These are phyloP conservation scores for Noccaea bulbosa DNA, from an alignment of 345 rosid genomes.

Conservation along the genomic window DNA sequence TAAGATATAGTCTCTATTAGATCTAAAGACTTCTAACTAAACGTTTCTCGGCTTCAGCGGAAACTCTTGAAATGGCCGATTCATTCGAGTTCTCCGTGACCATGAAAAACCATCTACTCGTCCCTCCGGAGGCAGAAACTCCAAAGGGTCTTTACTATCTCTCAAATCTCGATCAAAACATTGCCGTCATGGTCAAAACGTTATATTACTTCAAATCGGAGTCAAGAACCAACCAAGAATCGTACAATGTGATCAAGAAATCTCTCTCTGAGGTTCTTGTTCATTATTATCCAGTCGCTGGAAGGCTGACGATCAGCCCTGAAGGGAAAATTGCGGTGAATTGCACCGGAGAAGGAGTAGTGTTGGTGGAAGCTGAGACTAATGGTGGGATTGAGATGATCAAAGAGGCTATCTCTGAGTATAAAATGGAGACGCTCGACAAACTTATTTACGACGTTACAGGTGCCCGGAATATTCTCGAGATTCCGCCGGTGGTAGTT, in stretches of 20 bases:
- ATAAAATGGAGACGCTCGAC: constrained; percentile 63
- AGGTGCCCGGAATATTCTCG: constrained; percentile 66
- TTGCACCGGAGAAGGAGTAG: constrained; percentile 78
- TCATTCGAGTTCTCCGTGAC: constrained; percentile 48
- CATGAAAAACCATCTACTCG: constrained; percentile 49
- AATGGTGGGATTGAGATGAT: constrained; percentile 51
- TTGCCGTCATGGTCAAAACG: constrained; percentile 68
- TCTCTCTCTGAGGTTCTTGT: constrained; percentile 70
- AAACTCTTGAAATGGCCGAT: constrained; percentile 29
- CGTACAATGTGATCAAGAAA: constrained; percentile 57
- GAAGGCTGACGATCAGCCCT: constrained; percentile 64
- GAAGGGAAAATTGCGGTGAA: constrained; percentile 74
- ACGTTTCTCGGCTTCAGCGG: background rate
- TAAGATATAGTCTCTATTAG: background rate
- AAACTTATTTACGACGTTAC: constrained; percentile 75
- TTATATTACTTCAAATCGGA: constrained; percentile 71
- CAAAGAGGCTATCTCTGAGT: constrained; percentile 61
- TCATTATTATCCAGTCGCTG: constrained; percentile 70
- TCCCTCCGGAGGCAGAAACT: constrained; percentile 66
- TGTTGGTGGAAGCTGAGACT: constrained; percentile 82
- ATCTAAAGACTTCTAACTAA: background rate
- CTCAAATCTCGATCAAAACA: constrained; percentile 81
- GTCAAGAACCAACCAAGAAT: constrained; percentile 61
- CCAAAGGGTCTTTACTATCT: constrained; percentile 66
- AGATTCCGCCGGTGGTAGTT: constrained; percentile 69